Conservation (phyloP, 2,329 filamentous ascomycete species). For the Didymellaceae sp. region DNA sequence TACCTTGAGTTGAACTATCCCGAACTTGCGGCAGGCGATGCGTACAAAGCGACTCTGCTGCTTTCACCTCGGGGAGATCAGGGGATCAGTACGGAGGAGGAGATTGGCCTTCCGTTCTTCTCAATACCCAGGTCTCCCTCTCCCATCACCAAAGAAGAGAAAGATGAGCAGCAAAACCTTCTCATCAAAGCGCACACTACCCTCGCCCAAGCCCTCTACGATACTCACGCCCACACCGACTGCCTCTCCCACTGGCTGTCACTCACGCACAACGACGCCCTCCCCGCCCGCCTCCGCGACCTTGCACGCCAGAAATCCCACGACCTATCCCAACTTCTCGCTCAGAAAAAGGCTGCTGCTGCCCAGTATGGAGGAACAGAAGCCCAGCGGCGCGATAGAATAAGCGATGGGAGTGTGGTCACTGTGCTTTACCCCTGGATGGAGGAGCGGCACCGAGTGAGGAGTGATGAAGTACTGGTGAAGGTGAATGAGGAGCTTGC, state of each 20-base stretch:
- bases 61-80: too few relatives aligned
- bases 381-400: slow-evolving; percentile 19
- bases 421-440: slow-evolving; percentile 25
- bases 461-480: slow-evolving; percentile 9
- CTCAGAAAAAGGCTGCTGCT: slow-evolving; percentile 17
- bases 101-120: too few relatives aligned
- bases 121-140: too few relatives aligned
- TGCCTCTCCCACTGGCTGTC: slow-evolving; percentile 28
- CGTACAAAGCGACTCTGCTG: slow-evolving; percentile 41
- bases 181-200: slow-evolving; percentile 10
- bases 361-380: slow-evolving; percentile 8
- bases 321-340: slow-evolving; percentile 9
- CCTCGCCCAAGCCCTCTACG: slow-evolving; percentile 30
- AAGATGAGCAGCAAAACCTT: slow-evolving; percentile 19
- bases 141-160: too few relatives aligned
- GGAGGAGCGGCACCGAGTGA: slow-evolving; percentile 7
- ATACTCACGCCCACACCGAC: slow-evolving; percentile 31
- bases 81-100: too few relatives aligned
- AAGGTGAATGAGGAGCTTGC: slow-evolving; percentile 6
- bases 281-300: too few relatives aligned
- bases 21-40: slow-evolving; percentile 40
- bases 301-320: slow-evolving; percentile 5
- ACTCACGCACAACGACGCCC: too few relatives aligned
- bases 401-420: slow-evolving; percentile 22
- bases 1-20: slow-evolving; percentile 30